phyloP scores from a whole-genome alignment of 164 flowering plant species.

The Nelumbo lutea region DNA sequence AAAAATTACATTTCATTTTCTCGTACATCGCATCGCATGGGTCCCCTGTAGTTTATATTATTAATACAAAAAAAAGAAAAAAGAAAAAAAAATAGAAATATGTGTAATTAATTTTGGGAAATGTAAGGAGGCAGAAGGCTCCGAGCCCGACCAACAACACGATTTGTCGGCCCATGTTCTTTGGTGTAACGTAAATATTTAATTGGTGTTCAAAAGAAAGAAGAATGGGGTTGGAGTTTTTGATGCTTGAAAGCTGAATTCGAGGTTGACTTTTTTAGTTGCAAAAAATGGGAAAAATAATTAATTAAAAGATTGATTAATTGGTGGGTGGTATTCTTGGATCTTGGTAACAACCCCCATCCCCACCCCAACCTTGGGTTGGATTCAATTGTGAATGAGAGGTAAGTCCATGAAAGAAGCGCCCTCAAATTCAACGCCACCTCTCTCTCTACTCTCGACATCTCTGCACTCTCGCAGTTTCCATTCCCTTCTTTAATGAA shows the following conservation, averaged over 20 bases:
- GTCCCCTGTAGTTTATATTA: too few species aligned
- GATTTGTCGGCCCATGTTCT: background rate
- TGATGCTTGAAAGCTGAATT: background rate
- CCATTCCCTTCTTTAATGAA: too few species aligned
- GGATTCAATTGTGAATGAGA: too few species aligned
- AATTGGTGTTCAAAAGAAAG: background rate
- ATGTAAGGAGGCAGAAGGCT: too few species aligned
- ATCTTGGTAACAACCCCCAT: constrained; percentile 1
- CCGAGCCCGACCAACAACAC: too few species aligned
- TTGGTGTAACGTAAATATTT: background rate
- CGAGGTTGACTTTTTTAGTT: background rate
- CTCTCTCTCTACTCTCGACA: background rate
- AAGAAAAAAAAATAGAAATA: too few species aligned
- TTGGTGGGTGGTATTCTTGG: background rate
- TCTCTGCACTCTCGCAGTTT: background rate
- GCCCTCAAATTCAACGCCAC: background rate
- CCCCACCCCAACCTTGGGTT: too few species aligned
- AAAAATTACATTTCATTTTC: too few species aligned
- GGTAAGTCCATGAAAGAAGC: background rate
- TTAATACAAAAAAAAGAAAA: too few species aligned
- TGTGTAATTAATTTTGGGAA: too few species aligned
- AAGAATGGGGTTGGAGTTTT: background rate
- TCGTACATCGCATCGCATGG: too few species aligned
- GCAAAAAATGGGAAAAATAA: background rate
- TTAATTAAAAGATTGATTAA: background rate